Base-by-base conservation (phyloP, 305 asterid genomes). In the Solanum hybrid region DNA sequence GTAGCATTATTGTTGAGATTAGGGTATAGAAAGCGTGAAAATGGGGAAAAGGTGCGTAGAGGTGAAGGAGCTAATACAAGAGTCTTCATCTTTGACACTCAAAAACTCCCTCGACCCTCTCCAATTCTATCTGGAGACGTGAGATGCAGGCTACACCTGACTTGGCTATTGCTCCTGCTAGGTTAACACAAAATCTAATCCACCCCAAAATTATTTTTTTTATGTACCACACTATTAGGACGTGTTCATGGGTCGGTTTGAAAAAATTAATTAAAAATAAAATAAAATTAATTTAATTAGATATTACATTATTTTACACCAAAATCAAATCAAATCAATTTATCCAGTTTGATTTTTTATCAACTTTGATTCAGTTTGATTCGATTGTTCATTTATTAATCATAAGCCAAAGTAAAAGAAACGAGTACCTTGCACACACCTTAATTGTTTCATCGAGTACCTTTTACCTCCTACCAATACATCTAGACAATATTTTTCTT, bases 41-140 rank as follows among this genome's bases (percentile, higher is more conserved):
- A 12, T 77, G 90, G 88, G 87, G 73, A 69, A 66, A 86, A 27
- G 79, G 35, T 86, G 87, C 92, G 90, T 64, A 90, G 89, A 81
- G 88, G 24, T 40, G 88, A 75, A 29, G 91, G 79, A 51, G 89
- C 77, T 88, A 15, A 69, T 45, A 85, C 81, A 76, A 90, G 79
- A 80, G 42, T 85, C 89, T 78, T 88, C 94, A 91, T 91, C 89
- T 85, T 91, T 80, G 85, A 79, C 35, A 24, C 69, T 2, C 36
- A 56, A 13, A 26, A 15, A 15, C 64, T 78, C 75, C 15, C 75
- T 69, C 75, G 75, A 69, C 34, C 15, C 56, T 78, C 35, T 13
- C n/a, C 35, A 26, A 81, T 34, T 76, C 27, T 32, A 10, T 69
- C 32, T 4, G 24, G n/a, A 45, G 60, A 45, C 60, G 22, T 45